A percentile compares a stretch with the other conserved stretches of the same genome.
Evolutionary conservation across 2,329 filamentous ascomycete genomes (phyloP).

Genomic region (Balansia obtecta): DNA sequence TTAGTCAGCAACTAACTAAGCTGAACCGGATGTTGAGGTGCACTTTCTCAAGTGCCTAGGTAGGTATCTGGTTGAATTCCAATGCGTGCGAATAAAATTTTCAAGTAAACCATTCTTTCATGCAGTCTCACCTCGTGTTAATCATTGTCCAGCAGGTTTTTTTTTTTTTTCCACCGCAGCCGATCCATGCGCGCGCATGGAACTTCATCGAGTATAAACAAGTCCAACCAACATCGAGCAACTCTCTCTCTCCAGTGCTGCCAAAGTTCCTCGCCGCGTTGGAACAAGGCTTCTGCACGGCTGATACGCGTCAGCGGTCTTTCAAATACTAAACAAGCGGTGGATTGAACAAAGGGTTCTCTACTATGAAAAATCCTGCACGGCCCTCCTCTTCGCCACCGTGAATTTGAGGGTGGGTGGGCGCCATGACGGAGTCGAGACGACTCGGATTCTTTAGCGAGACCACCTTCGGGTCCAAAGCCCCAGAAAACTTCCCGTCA

Average conservation of each 20-base stretch:
- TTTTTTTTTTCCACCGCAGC: not conserved
- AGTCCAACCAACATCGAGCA: not conserved
- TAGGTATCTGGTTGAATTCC: too few relatives aligned
- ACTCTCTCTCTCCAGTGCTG: not conserved
- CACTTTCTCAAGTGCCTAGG: too few relatives aligned
- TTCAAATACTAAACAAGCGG: not conserved
- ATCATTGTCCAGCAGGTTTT: not conserved
- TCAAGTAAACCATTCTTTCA: too few relatives aligned
- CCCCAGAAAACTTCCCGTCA: slow-evolving; percentile 47
- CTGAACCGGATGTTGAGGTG: too few relatives aligned
- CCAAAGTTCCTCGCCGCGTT: not conserved
- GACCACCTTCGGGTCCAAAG: slow-evolving; percentile 42
- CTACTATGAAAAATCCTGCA: not conserved
- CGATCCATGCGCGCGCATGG: not conserved
- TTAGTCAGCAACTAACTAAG: too few relatives aligned
- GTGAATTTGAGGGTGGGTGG: not conserved
- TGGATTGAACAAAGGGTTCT: not conserved
- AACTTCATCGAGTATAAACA: not conserved
- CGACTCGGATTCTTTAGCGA: slow-evolving; percentile 40
- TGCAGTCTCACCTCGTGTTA: too few relatives aligned
- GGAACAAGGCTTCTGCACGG: not conserved
- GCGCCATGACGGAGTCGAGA: slow-evolving; percentile 15
- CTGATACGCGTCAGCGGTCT: not conserved
- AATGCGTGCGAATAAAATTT: too few relatives aligned
- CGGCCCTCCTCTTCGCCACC: not conserved